Evolutionary conservation across 257 asterid genomes (phyloP).

Genomic region (Lithospermum erythrorhizon): DNA sequence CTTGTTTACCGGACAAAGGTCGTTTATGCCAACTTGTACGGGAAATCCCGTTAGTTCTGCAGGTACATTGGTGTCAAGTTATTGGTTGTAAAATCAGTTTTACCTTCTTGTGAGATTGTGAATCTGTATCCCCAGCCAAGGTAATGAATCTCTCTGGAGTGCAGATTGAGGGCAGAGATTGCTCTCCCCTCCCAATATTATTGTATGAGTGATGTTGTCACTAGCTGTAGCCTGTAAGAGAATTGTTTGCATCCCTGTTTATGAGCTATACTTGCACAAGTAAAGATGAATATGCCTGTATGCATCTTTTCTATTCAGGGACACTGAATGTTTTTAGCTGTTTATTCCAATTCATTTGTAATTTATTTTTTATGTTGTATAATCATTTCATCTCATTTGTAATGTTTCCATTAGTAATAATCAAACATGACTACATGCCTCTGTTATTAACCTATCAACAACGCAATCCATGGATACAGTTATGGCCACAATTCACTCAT

Average conservation of each 20-base stretch:
- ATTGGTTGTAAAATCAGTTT: background rate
- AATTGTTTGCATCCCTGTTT: background rate
- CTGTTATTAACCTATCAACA: too few relatives aligned
- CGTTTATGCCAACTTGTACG: constrained; percentile 56
- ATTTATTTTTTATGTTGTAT: background rate
- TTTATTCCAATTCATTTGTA: background rate
- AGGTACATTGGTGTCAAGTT: background rate
- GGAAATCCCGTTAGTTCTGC: constrained; percentile 27
- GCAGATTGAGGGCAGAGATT: background rate
- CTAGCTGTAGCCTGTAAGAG: background rate
- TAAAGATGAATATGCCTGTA: too few relatives aligned
- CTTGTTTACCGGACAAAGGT: constrained; percentile 66
- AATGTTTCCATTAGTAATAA: too few relatives aligned
- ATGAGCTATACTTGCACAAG: too few relatives aligned
- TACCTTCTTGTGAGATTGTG: background rate
- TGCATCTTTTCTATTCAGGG: too few relatives aligned
- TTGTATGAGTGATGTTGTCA: background rate
- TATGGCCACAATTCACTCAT: too few relatives aligned
- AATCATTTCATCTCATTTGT: background rate
- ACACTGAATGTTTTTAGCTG: background rate
- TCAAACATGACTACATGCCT: too few relatives aligned
- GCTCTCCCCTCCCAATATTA: too few relatives aligned
- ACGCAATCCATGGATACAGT: too few relatives aligned
- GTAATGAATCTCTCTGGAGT: background rate
- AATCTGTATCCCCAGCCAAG: background rate